Conservation (phyloP, 345 rosid species). For the Linum tenue region DNA sequence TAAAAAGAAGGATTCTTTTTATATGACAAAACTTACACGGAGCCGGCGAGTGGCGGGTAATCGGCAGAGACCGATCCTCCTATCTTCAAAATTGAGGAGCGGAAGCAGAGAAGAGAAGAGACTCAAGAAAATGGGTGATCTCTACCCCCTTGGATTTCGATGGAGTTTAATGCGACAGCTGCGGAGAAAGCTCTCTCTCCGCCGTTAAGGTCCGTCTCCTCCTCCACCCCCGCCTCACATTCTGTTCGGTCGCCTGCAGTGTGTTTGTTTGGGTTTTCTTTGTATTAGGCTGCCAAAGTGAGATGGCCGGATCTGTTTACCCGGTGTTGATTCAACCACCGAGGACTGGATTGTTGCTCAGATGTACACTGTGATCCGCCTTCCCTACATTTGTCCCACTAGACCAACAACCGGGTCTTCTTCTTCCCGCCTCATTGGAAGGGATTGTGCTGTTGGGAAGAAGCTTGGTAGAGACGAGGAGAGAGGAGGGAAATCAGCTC, state of each 20-base stretch:
- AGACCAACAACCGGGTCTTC: too few relatives aligned
- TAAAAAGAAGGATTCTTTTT: too few relatives aligned
- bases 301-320: conserved; percentile 73
- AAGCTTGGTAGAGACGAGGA: too few relatives aligned
- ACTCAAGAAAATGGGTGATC: conserved; percentile 25
- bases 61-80: neutral
- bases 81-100: neutral
- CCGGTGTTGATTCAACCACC: conserved; percentile 45
- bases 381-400: too few relatives aligned
- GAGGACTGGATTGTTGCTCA: conserved; percentile 88
- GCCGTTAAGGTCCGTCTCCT: conserved; percentile 59
- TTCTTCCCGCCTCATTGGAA: too few relatives aligned
- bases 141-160: conserved; percentile 95
- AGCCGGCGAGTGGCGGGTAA: neutral
- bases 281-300: conserved; percentile 59
- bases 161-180: conserved; percentile 87
- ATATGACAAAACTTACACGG: neutral
- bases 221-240: neutral
- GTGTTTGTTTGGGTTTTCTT: neutral
- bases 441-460: too few relatives aligned
- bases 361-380: conserved; percentile 53
- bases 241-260: neutral
- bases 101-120: neutral
- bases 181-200: conserved; percentile 91
- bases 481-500: too few relatives aligned